phyloP scores from a whole-genome alignment of 78 protist species.

The Trichosphaerium sp. region DNA sequence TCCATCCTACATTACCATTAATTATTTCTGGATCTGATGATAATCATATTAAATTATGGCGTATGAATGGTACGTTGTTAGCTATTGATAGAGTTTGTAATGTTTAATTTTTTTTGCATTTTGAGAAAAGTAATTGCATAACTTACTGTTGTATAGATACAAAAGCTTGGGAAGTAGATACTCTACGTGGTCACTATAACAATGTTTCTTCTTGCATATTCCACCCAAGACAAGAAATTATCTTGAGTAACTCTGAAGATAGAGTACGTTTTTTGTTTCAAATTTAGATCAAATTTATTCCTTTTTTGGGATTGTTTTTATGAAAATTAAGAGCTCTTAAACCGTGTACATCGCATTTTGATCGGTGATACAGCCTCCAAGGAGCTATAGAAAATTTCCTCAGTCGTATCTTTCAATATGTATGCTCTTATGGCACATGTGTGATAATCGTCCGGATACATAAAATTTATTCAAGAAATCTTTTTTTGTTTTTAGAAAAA shows the following conservation, averaged over 20 bases:
- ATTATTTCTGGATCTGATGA: conserved; percentile 96
- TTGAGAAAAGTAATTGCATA: conserved; percentile 29
- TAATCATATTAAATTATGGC: conserved; percentile 88
- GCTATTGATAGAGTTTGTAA: not conserved
- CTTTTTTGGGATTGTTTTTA: too few relatives aligned
- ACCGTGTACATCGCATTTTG: too few relatives aligned
- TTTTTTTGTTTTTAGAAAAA: too few relatives aligned
- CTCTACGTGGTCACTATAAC: conserved; percentile 89
- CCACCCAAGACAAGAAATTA: conserved; percentile 81
- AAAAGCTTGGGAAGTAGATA: conserved; percentile 81
- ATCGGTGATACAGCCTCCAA: too few relatives aligned
- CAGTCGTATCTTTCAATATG: too few relatives aligned
- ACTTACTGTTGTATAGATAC: conserved; percentile 13
- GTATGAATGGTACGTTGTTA: conserved; percentile 59
- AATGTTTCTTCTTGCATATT: conserved; percentile 92
- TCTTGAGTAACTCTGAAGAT: conserved; percentile 87
- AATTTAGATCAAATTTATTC: too few relatives aligned
- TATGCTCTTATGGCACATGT: too few relatives aligned
- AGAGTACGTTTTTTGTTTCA: too few relatives aligned
- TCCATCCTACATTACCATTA: conserved; percentile 90
- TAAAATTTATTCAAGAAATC: too few relatives aligned
- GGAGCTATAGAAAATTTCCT: too few relatives aligned
- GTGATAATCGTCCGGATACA: too few relatives aligned
- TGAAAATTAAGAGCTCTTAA: too few relatives aligned
- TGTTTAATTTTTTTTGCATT: not conserved